Base-by-base conservation (phyloP, 2,329 filamentous ascomycete genomes). In the Xenoacremonium recifei region DNA sequence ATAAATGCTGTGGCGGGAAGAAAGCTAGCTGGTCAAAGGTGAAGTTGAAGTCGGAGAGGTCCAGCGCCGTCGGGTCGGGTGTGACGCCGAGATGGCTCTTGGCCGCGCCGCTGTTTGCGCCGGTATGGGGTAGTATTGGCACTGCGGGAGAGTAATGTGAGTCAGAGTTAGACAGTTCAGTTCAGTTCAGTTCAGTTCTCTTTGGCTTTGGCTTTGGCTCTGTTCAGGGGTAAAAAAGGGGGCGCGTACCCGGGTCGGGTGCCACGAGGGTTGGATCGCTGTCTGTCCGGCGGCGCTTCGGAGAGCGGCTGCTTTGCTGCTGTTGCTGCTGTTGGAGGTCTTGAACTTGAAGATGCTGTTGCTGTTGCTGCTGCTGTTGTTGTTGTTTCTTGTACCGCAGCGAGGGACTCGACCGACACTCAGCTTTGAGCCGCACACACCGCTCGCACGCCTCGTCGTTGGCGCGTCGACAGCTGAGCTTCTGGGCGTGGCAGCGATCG, bases 401-500 rank as follows among this genome's bases (percentile, higher is more conserved):
- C 5, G 69, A 73, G 3, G 67, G 69, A 45, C 69, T 73, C 20
- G 64, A 72, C 45, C 63, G 71, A 62, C 70, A 73, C 46, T 67
- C 60, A 4, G 64, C 60, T 36, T 65, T 65, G 42, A 72, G 63
- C 42, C 66, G 62, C 18, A 65, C 48, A 46, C 70, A 74, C 10
- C 70, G 60, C 51, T 72, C 67, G 51, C 71, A 73, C 16, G 64
- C 51, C 35, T 67, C 65, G 38, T 65, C 63, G 43, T 60, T 61
- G 42, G 59, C 54, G 37, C 70, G 64, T 51, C 68, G 72, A 58
- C 70, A 73, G 48, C 65, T 68, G 44, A 74, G 61, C 54, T 73
- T 74, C 51, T 73, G 69, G 15, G 55, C 55, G 50, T 73, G 71
- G 50, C 70, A 74, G 47, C 69, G 66, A 53, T 74, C 70, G 56